Evolutionary conservation across 768 basidiomycete species (phyloP).

Genomic region (Mycena leptocephala): DNA sequence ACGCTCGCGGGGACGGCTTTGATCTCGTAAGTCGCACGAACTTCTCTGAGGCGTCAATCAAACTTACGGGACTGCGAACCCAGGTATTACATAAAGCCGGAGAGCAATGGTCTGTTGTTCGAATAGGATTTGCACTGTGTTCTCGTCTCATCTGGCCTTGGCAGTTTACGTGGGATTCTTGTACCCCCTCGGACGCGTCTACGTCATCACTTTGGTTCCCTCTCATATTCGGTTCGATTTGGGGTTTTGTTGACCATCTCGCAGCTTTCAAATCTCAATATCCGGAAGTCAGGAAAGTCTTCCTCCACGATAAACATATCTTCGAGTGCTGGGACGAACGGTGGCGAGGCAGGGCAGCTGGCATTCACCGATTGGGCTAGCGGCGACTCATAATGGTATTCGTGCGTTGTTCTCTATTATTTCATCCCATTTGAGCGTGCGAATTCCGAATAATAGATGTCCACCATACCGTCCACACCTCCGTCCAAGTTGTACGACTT

Average conservation of each 20-base stretch:
- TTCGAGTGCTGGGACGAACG: background rate
- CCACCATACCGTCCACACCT: background rate
- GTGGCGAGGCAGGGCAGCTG: background rate
- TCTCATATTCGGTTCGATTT: background rate
- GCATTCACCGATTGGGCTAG: background rate
- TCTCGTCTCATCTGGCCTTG: background rate
- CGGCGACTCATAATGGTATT: background rate
- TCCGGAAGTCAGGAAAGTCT: background rate
- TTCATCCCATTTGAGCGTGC: background rate
- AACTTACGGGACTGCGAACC: background rate
- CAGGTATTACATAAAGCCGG: background rate
- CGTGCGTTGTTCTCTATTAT: slow-evolving; percentile 3
- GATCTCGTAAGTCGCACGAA: background rate
- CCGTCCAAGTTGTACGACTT: background rate
- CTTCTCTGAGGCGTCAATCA: background rate
- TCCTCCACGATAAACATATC: background rate
- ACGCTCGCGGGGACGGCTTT: background rate
- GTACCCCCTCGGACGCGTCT: background rate
- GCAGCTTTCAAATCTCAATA: slow-evolving; percentile 6
- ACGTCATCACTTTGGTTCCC: slow-evolving; percentile 1
- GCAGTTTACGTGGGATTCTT: background rate
- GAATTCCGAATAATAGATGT: too few species aligned
- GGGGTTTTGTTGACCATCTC: background rate
- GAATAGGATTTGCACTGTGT: background rate
- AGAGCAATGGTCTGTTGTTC: background rate